Percentiles rank a stretch among this genome's conserved stretches.
phyloP scores from a whole-genome alignment of 257 asterid genomes.

The Anisodus tanguticus region DNA sequence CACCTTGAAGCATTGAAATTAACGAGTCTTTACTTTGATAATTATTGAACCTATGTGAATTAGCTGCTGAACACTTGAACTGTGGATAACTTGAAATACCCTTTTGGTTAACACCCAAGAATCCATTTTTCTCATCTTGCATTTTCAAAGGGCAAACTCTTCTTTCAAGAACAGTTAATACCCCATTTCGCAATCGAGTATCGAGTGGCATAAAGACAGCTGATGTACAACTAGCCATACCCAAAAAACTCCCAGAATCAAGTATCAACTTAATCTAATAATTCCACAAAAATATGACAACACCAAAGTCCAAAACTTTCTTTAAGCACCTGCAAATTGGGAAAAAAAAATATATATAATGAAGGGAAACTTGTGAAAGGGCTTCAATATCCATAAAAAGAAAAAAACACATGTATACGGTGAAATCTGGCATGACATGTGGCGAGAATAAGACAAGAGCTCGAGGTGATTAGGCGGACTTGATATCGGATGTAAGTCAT shows the following conservation, averaged over 20 bases:
- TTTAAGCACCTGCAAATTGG: conserved; percentile 1
- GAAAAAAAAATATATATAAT: neutral
- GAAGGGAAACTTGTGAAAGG: neutral
- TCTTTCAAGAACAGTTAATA: conserved; percentile 52
- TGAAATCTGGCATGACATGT: too few species aligned
- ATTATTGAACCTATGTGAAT: conserved; percentile 55
- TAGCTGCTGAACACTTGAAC: conserved; percentile 54
- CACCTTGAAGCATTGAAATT: conserved; percentile 82
- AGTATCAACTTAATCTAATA: neutral
- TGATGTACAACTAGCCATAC: conserved; percentile 68
- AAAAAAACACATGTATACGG: too few species aligned
- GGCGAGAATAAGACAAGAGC: too few species aligned
- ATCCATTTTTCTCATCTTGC: conserved; percentile 54
- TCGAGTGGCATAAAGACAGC: conserved; percentile 63
- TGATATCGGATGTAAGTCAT: too few species aligned
- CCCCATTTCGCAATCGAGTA: conserved; percentile 50
- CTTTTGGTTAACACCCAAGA: conserved; percentile 42
- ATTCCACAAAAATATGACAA: conserved; percentile 24
- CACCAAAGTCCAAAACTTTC: neutral
- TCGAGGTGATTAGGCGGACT: too few species aligned
- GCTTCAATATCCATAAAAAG: neutral
- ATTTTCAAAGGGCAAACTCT: conserved; percentile 55
- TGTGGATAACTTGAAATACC: conserved; percentile 42
- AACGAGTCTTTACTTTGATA: conserved; percentile 69
- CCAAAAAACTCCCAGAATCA: neutral